Conservation (phyloP, 2,329 filamentous ascomycete genomes). For the Verticillium albo-atrum region DNA sequence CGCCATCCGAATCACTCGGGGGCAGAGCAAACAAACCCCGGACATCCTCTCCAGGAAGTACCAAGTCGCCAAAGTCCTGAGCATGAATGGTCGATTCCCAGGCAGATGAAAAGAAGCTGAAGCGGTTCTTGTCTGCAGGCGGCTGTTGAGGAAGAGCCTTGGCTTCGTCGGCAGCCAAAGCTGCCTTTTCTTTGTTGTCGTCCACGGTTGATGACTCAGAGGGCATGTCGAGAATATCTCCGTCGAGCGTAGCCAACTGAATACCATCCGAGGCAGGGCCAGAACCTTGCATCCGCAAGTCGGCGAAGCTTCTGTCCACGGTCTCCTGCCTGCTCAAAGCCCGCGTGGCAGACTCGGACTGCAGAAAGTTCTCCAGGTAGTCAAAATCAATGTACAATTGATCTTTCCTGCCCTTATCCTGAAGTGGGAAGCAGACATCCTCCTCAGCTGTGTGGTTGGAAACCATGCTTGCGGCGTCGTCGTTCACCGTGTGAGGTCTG, state of each 20-base stretch:
- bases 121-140: slow-evolving; percentile 66
- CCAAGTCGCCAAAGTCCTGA: slow-evolving; percentile 78
- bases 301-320: slow-evolving; percentile 52
- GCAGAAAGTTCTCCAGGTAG: slow-evolving; percentile 86
- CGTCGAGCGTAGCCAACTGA: slow-evolving; percentile 46
- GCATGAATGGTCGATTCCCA: slow-evolving; percentile 92
- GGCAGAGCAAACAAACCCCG: slow-evolving; percentile 75
- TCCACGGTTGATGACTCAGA: slow-evolving; percentile 36
- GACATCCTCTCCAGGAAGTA: slow-evolving; percentile 86
- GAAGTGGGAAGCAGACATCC: slow-evolving; percentile 84
- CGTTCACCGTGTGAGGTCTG: slow-evolving; percentile 55
- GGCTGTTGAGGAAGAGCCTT: slow-evolving; percentile 27
- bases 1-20: slow-evolving; percentile 64
- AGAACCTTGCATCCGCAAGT: slow-evolving; percentile 45
- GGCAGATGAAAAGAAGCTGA: slow-evolving; percentile 95
- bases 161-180: slow-evolving; percentile 28
- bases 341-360: slow-evolving; percentile 48
- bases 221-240: slow-evolving; percentile 52
- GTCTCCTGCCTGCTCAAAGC: slow-evolving; percentile 46
- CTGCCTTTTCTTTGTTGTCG: slow-evolving; percentile 40
- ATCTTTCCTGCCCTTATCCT: slow-evolving; percentile 61
- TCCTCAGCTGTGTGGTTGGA: slow-evolving; percentile 73
- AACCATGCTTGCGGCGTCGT: slow-evolving; percentile 57
- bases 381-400: slow-evolving; percentile 88
- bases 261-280: slow-evolving; percentile 18